Evolutionary conservation across 225 moss, liverwort and hornwort species (phyloP).

Genomic region (Bryoerythrophyllum caledonicum): DNA sequence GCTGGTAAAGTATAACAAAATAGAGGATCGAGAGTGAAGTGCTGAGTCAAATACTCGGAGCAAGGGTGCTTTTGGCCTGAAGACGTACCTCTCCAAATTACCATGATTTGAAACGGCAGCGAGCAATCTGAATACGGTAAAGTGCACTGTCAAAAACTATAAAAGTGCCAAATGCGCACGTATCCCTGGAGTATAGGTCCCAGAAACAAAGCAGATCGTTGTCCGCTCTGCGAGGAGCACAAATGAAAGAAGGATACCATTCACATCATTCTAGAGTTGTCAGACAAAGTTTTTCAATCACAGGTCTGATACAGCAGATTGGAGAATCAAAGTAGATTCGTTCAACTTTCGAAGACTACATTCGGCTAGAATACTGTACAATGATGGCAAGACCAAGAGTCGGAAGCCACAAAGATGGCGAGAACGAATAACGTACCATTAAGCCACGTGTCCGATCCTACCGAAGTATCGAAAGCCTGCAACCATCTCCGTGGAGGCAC

Average conservation of each 20-base stretch:
- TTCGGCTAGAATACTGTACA: slow-evolving; percentile 9
- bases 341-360: background rate
- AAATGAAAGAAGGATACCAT: background rate
- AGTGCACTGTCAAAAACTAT: background rate
- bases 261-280: background rate
- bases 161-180: background rate
- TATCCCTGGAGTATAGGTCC: background rate
- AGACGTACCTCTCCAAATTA: background rate
- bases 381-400: slow-evolving; percentile 13
- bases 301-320: background rate
- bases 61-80: background rate
- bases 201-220: background rate
- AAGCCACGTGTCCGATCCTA: background rate
- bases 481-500: background rate
- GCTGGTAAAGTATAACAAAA: background rate
- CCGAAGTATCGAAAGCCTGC: background rate
- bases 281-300: background rate
- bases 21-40: background rate
- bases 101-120: background rate
- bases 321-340: background rate
- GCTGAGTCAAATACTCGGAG: background rate
- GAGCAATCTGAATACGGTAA: background rate
- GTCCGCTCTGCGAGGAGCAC: background rate
- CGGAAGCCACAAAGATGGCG: slow-evolving; percentile 2
- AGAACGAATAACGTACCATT: background rate